These are phyloP conservation scores for Geopyxis carbonaria DNA, from an alignment of 495 filamentous ascomycete species.

Conservation along the genomic window DNA sequence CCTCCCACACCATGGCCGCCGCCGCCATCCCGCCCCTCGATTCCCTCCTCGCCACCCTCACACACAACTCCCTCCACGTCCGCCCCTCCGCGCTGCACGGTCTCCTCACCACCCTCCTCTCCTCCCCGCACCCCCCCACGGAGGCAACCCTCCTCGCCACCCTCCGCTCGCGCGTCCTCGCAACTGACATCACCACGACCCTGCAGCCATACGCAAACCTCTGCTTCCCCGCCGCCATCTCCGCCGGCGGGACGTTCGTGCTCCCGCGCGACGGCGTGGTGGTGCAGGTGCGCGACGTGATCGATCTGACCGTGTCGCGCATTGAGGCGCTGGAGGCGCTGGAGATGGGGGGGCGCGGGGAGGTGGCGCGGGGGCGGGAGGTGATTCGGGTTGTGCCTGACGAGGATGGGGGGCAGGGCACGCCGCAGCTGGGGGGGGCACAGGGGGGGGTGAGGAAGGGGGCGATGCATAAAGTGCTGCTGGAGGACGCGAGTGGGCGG, in stretches of 20 bases:
- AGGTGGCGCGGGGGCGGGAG: conserved; percentile 64
- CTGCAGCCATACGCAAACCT: conserved; percentile 33
- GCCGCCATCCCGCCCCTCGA: conserved; percentile 49
- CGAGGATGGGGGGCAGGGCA: conserved; percentile 27
- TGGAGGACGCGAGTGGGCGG: conserved; percentile 63
- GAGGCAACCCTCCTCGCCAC: conserved; percentile 58
- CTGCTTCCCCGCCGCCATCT: conserved; percentile 36
- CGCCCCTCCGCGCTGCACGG: conserved; percentile 30
- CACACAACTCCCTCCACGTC: conserved; percentile 33
- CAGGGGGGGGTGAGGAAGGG: conserved; percentile 12
- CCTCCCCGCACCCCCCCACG: conserved; percentile 31
- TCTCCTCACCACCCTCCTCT: conserved; percentile 6
- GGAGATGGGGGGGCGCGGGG: conserved; percentile 67
- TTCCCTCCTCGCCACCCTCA: conserved; percentile 49
- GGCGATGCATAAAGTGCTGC: conserved; percentile 60
- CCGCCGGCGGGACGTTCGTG: conserved; percentile 24
- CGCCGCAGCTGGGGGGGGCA: neutral
- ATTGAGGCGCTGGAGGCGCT: conserved; percentile 78
- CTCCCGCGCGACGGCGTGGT: conserved; percentile 41
- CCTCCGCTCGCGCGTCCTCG: conserved; percentile 61
- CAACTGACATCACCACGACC: conserved; percentile 53
- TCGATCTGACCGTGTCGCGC: conserved; percentile 57
- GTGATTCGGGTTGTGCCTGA: conserved; percentile 51
- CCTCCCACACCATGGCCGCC: no score
- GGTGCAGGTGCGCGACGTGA: conserved; percentile 70